These are phyloP conservation scores for Neurospora hispaniola DNA, from an alignment of 495 filamentous ascomycete species.

Conservation along the genomic window DNA sequence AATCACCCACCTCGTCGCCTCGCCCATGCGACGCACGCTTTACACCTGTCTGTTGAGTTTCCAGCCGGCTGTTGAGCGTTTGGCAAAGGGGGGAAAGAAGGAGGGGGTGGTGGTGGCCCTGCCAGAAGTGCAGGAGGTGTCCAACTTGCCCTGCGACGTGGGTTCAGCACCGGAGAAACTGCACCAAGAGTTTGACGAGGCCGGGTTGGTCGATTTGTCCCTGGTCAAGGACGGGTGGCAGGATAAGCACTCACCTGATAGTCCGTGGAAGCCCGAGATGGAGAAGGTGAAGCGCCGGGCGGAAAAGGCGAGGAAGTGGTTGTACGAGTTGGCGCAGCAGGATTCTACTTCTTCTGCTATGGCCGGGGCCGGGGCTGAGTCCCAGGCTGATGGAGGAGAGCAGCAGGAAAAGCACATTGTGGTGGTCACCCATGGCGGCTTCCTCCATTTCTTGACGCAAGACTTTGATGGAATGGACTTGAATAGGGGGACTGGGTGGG, in stretches of 20 bases:
- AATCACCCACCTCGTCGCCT: constrained; percentile 66
- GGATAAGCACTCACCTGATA: constrained; percentile 38
- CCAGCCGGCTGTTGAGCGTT: constrained; percentile 29
- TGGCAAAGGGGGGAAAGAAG: not conserved
- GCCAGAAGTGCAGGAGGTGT: constrained; percentile 75
- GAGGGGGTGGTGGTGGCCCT: constrained; percentile 51
- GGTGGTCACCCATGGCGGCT: constrained; percentile 41
- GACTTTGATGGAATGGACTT: constrained; percentile 60
- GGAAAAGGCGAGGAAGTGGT: constrained; percentile 51
- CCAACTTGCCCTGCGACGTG: constrained; percentile 67
- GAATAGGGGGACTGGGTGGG: constrained; percentile 66
- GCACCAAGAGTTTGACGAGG: constrained; percentile 44
- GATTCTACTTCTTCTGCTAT: not conserved
- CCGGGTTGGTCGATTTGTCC: constrained; percentile 50
- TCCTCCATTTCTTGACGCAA: constrained; percentile 62
- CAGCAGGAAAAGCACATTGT: constrained; percentile 46
- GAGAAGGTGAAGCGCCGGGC: constrained; percentile 53
- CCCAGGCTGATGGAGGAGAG: constrained; percentile 17
- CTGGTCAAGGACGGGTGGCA: constrained; percentile 58
- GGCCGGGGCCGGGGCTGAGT: not conserved
- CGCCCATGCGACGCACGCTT: constrained; percentile 74
- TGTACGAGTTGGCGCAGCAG: constrained; percentile 38
- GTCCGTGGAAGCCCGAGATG: constrained; percentile 46
- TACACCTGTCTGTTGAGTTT: constrained; percentile 72
- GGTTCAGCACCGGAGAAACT: constrained; percentile 49